These are phyloP conservation scores for Capsicum pubescens DNA, from an alignment of 257 asterid genomes.

Conservation along the genomic window DNA sequence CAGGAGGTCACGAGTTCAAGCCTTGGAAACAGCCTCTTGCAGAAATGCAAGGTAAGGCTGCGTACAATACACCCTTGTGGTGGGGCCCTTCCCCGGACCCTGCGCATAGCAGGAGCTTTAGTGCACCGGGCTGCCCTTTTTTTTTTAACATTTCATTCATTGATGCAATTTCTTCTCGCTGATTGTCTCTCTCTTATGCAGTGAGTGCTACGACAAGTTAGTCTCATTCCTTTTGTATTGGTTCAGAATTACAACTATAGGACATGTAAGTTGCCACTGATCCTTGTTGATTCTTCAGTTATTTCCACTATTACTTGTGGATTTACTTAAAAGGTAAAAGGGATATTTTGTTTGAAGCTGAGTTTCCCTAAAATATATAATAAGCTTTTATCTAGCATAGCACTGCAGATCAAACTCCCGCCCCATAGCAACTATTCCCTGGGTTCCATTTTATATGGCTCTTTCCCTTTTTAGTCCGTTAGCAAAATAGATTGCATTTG, in stretches of 20 bases:
- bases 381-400: conserved; percentile 5
- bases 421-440: not conserved
- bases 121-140: too few species aligned
- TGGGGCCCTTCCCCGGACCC: too few species aligned
- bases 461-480: not conserved
- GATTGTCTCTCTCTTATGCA: conserved; percentile 44
- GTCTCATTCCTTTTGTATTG: conserved; percentile 90
- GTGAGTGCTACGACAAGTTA: conserved; percentile 84
- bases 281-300: not conserved
- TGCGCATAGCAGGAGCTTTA: too few species aligned
- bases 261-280: conserved; percentile 56
- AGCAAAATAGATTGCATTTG: not conserved
- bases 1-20: too few species aligned
- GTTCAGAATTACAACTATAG: conserved; percentile 83
- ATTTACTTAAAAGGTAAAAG: not conserved
- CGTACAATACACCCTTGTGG: too few species aligned
- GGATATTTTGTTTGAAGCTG: not conserved
- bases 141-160: not conserved
- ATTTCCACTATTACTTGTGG: not conserved
- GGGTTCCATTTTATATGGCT: not conserved
- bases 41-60: too few species aligned
- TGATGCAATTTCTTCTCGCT: conserved; percentile 24
- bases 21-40: too few species aligned
- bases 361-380: not conserved
- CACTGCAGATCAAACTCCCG: not conserved